phyloP scores from a whole-genome alignment of 768 basidiomycete genomes.

The Vararia minispora region DNA sequence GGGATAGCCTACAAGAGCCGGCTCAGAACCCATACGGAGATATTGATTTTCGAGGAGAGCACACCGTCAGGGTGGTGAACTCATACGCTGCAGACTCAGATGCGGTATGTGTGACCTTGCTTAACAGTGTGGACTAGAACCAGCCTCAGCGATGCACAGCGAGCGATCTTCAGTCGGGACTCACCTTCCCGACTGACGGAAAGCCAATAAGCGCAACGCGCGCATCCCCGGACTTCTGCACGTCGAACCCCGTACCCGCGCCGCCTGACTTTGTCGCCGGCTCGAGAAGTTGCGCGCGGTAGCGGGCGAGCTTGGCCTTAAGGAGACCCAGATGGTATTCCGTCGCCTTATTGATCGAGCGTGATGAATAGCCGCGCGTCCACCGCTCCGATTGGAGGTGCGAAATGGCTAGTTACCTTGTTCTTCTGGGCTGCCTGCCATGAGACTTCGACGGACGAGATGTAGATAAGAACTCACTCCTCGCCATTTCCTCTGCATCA shows the following conservation, averaged over 20 bases:
- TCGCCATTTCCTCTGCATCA: slow-evolving; percentile 84
- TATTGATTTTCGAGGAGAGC: slow-evolving; percentile 12
- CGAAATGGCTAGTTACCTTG: slow-evolving; percentile 42
- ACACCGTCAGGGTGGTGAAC: slow-evolving; percentile 83
- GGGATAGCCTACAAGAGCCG: slow-evolving; percentile 65
- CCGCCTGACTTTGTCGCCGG: slow-evolving; percentile 77
- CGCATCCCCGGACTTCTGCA: slow-evolving; percentile 81
- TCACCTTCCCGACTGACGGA: slow-evolving; percentile 86
- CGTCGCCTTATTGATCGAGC: slow-evolving; percentile 48
- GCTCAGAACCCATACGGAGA: not conserved
- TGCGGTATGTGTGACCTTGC: slow-evolving; percentile 84
- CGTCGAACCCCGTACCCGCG: slow-evolving; percentile 79
- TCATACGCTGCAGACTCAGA: slow-evolving; percentile 90
- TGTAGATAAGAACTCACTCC: slow-evolving; percentile 48
- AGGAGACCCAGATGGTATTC: slow-evolving; percentile 90
- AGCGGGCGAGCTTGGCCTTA: slow-evolving; percentile 91
- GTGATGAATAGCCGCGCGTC: slow-evolving; percentile 3
- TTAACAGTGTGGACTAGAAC: slow-evolving; percentile 81
- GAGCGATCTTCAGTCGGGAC: too few relatives aligned
- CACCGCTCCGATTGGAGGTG: not conserved
- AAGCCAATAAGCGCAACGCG: slow-evolving; percentile 90
- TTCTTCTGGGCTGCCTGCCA: slow-evolving; percentile 76
- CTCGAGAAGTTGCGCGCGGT: slow-evolving; percentile 91
- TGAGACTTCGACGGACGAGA: not conserved
- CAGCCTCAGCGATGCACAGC: too few relatives aligned